Evolutionary conservation across 345 rosid genomes (phyloP).

Genomic region (Eucalyptus sideroxylon): DNA sequence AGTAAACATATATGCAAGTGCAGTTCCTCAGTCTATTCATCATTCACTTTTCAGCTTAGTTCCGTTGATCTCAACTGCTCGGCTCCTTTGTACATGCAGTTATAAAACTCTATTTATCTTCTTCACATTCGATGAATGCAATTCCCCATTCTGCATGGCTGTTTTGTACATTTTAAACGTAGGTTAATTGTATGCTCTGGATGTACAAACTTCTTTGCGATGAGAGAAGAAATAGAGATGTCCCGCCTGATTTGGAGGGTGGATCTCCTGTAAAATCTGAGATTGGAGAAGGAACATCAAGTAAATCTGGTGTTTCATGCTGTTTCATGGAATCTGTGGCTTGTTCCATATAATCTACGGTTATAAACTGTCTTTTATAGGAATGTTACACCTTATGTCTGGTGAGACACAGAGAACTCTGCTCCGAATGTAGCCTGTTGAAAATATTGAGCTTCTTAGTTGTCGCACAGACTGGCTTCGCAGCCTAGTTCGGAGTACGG

Average conservation of each 20-base stretch:
- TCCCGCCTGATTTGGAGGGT: background rate
- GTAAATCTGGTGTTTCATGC: background rate
- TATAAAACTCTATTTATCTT: background rate
- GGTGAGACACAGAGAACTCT: background rate
- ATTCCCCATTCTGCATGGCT: background rate
- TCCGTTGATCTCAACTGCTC: background rate
- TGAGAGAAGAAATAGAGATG: background rate
- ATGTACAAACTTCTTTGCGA: background rate
- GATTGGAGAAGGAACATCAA: background rate
- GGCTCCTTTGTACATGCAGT: background rate
- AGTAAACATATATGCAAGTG: slow-evolving; percentile 12
- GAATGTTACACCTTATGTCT: background rate
- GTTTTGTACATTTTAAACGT: background rate
- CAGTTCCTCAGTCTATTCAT: background rate
- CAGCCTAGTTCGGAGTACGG: background rate
- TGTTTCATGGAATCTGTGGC: background rate
- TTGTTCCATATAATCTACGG: background rate
- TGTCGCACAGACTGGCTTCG: background rate
- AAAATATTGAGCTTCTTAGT: background rate
- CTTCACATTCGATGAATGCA: background rate
- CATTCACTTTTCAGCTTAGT: background rate
- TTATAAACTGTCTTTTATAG: background rate
- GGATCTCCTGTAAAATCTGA: background rate
- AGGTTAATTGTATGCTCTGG: background rate
- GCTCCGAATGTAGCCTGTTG: background rate